Percentiles rank a stretch among this genome's conserved stretches.
Conservation (phyloP, 306 rosid species). For the Castanea crenata region DNA sequence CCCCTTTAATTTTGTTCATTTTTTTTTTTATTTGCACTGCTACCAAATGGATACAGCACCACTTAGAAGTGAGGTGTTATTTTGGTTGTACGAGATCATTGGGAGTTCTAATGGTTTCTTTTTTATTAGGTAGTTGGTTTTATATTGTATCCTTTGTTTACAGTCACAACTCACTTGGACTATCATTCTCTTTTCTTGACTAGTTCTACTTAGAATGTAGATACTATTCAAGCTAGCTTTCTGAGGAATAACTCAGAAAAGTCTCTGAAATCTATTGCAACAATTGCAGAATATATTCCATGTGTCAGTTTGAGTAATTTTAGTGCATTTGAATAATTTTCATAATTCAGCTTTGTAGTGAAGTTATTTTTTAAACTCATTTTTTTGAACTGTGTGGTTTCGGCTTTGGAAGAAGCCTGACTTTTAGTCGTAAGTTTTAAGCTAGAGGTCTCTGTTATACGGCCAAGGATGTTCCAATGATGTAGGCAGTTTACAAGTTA, state of each 20-base stretch:
- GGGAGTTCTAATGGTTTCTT: background rate
- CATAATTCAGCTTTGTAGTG: background rate
- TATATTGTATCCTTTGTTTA: slow-evolving; percentile 4
- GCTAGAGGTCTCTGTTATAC: slow-evolving; percentile 85
- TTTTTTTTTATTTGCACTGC: too few relatives aligned
- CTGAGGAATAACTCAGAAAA: slow-evolving; percentile 60
- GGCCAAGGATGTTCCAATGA: slow-evolving; percentile 56
- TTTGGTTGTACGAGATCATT: background rate
- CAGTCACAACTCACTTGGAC: slow-evolving; percentile 9
- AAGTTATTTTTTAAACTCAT: background rate
- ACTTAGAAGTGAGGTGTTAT: too few relatives aligned
- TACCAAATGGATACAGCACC: background rate
- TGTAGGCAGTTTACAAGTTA: slow-evolving; percentile 61
- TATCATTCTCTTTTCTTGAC: slow-evolving; percentile 28
- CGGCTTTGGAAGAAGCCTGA: slow-evolving; percentile 70
- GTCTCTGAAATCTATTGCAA: slow-evolving; percentile 54
- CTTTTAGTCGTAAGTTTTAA: slow-evolving; percentile 50
- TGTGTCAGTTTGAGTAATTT: slow-evolving; percentile 39
- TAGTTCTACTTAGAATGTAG: slow-evolving; percentile 76
- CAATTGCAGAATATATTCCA: slow-evolving; percentile 71
- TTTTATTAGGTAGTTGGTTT: background rate
- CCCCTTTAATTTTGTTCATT: too few relatives aligned
- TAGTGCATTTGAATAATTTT: background rate
- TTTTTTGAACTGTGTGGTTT: slow-evolving; percentile 24
- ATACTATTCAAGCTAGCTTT: slow-evolving; percentile 70